phyloP scores from a whole-genome alignment of 495 filamentous ascomycete genomes.

The Parathielavia hyrcaniae region DNA sequence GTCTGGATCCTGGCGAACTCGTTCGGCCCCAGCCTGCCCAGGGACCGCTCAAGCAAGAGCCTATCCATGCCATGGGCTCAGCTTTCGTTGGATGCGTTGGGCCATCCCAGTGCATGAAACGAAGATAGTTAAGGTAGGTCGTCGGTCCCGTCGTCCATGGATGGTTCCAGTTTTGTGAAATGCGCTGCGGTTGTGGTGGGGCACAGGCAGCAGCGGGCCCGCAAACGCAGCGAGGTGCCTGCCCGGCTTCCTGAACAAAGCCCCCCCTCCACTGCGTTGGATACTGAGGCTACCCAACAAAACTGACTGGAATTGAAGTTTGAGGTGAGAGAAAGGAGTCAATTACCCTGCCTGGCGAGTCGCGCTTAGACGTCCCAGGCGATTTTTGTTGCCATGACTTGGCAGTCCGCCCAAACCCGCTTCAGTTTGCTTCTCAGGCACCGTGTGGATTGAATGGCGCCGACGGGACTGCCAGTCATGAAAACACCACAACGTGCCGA shows the following conservation, averaged over 20 bases:
- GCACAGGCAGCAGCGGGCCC: too few relatives aligned
- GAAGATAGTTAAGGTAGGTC: too few relatives aligned
- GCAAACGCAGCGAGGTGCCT: too few relatives aligned
- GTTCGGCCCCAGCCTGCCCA: constrained; percentile 56
- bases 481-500: too few relatives aligned
- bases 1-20: constrained; percentile 58
- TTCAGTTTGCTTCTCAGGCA: not conserved
- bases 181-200: too few relatives aligned
- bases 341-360: not conserved
- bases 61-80: constrained; percentile 63
- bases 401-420: not conserved
- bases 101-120: too few relatives aligned
- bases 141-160: too few relatives aligned
- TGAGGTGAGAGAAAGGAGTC: not conserved
- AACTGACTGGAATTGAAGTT: not conserved
- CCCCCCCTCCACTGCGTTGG: not conserved
- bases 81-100: not conserved
- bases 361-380: not conserved
- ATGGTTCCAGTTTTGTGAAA: too few relatives aligned
- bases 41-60: constrained; percentile 63
- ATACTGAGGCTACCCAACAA: not conserved
- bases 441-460: not conserved
- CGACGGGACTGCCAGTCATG: not conserved
- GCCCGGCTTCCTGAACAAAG: too few relatives aligned
- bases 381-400: not conserved